Base-by-base conservation (phyloP, 108 stramenopile species). In the Fragilariopsis cylindrus region DNA sequence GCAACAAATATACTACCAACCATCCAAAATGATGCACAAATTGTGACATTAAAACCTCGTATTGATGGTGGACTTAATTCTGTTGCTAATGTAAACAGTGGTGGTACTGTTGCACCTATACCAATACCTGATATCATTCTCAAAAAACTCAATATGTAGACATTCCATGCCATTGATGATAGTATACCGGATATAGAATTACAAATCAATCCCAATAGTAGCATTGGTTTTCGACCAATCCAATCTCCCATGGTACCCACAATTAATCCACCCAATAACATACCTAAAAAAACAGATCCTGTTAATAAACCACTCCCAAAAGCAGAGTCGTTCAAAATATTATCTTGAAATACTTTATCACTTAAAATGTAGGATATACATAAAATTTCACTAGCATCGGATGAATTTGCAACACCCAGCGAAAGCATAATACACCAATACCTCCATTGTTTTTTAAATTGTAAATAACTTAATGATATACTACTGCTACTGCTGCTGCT, bases 1-100 rank as follows among this genome's bases (percentile, higher is more conserved):
- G 93, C 89, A 30, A 94, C 90, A 79, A 78, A 90, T 53, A 94
- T 81, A 74, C 85, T 88, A 3, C 90, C 93, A 7, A 94, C 88
- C 93, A 91, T 91, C 93, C 93, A 94, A 81, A 94, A 94, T 52
- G 82, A 81, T 1, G 93, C 93, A n/a, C 77, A 81, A 3, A 85
- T 21, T 13, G 89, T 87, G 30, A 90, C 88, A 43, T 87, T 82
- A 56, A 88, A 72, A 5, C 93, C 93, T 56, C 93, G 84, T 11
- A 80, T 68, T 7, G 80, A 84, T 5, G 88, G 88, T 44, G 93
- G 89, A 41, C 86, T 83, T 88, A 89, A 80, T 65, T 94, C 93
- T 11, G 84, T 87, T 3, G 74, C 82, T 70, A 94, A 70, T 0
- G 87, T 85, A 69, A 91, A 94, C 13, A 88, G 73, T 1, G 93